A percentile compares a stretch with the other conserved stretches of the same genome.
Evolutionary conservation across 331 rosid genomes (phyloP).

Genomic region (Prunus yedoensis): DNA sequence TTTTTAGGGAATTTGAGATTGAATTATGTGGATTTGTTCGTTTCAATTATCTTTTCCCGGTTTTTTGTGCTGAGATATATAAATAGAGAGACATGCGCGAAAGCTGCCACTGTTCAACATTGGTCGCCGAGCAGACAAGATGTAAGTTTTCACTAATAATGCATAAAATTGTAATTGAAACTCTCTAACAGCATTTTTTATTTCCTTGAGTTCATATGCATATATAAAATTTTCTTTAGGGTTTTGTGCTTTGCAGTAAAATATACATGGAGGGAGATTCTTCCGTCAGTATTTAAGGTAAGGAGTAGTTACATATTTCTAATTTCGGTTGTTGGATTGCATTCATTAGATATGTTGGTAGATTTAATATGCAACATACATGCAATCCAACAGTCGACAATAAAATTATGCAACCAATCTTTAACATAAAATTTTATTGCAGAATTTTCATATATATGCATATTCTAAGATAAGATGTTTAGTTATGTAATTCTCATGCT

Average conservation of each 20-base stretch:
- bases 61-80: constrained; percentile 43
- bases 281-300: too few species aligned
- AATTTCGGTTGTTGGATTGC: too few species aligned
- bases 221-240: constrained; percentile 3
- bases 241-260: constrained; percentile 28
- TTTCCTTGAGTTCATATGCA: constrained; percentile 52
- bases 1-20: constrained; percentile 59
- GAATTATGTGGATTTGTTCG: constrained; percentile 49
- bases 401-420: too few species aligned
- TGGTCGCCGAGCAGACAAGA: constrained; percentile 56
- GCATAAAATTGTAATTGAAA: constrained; percentile 14
- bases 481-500: constrained; percentile 24
- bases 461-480: too few species aligned
- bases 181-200: neutral
- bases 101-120: constrained; percentile 64
- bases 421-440: too few species aligned
- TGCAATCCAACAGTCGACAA: too few species aligned
- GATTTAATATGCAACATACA: too few species aligned
- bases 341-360: too few species aligned
- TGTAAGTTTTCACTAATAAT: constrained; percentile 41
- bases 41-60: constrained; percentile 19
- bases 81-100: constrained; percentile 56
- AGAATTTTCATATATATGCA: too few species aligned
- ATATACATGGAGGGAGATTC: too few species aligned
- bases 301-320: too few species aligned